Evolutionary conservation across 306 rosid species (phyloP), one percentile per base, ranked within the genome.

Genomic region (Cicer arietinum): DNA sequence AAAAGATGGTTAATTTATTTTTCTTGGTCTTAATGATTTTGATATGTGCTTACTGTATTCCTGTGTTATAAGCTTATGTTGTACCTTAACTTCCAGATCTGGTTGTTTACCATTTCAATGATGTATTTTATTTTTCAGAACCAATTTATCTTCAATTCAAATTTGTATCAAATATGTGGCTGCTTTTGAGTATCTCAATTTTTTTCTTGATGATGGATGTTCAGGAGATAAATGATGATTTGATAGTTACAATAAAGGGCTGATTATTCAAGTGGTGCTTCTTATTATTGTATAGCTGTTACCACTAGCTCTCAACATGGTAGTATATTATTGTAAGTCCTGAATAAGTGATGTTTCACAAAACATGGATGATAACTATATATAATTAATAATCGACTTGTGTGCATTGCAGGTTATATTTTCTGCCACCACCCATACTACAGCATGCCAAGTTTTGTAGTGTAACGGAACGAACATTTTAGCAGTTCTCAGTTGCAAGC

Each of bases 401-500:
- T 79, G 70, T 85, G 79, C 51, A 45, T 81, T 79, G 86, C 91
- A 93, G 98, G 86, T 82, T 89, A 82, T 83, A 60, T 74, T 67
- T 80, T 67, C 79, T 43, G 45, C 77, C 77, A 3, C 77, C 77
- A 1, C 58, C 18, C 30, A 44, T 10, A 74, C 16, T 17, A 51
- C 64, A 85, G 86, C 87, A 59, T 79, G 82, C 89, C 77, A 81
- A 88, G 83, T 88, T 90, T 84, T 91, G 93, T 85, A 88, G 91
- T 76, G 79, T 74, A 74, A 77, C 80, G 78, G 88, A 86, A 71
- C 57, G 10, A 57, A 67, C 81, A 48, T 75, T 69, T 56, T 75
- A 48, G 74, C 78, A 64, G 81, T 86, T 80, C 78, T 79, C 79
- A 14, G 58, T 70, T 74, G 80, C 79, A 82, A 72, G 65, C 75